Evolutionary conservation across 108 stramenopile genomes (phyloP).

Genomic region (Nitzschia palea): DNA sequence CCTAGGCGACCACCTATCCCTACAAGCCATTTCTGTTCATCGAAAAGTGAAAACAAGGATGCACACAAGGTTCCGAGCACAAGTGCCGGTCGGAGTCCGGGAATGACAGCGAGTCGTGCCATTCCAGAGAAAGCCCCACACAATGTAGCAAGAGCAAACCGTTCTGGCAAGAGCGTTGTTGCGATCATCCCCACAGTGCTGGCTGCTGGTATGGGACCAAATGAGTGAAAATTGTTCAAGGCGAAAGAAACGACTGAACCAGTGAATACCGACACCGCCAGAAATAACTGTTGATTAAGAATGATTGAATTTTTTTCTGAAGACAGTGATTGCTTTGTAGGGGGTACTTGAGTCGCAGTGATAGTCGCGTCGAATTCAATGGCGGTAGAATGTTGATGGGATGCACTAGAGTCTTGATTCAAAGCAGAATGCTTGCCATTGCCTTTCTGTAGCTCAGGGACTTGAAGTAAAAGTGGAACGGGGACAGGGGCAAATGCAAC

Average conservation of each 20-base stretch:
- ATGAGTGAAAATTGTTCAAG: conserved; percentile 13
- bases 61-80: conserved; percentile 15
- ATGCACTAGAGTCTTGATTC: too few relatives aligned
- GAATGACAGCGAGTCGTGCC: conserved; percentile 21
- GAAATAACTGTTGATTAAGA: background rate
- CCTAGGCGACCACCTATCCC: conserved; percentile 25
- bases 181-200: conserved; percentile 1
- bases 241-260: conserved; percentile 13
- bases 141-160: conserved; percentile 12
- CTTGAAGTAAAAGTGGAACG: too few relatives aligned
- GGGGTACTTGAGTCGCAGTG: too few relatives aligned
- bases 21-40: conserved; percentile 16
- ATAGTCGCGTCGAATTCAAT: too few relatives aligned
- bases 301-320: too few relatives aligned
- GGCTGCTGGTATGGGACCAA: conserved; percentile 10
- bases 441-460: too few relatives aligned
- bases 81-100: background rate
- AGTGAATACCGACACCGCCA: conserved; percentile 3
- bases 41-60: conserved; percentile 6
- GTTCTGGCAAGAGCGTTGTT: conserved; percentile 1
- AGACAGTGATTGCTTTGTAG: too few relatives aligned
- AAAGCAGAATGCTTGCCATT: too few relatives aligned
- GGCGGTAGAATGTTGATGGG: too few relatives aligned
- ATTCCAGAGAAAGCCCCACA: conserved; percentile 24
- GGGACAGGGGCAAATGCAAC: too few relatives aligned